phyloP scores from a whole-genome alignment of 805 yeast genomes.

The Huiozyma sinensis region DNA sequence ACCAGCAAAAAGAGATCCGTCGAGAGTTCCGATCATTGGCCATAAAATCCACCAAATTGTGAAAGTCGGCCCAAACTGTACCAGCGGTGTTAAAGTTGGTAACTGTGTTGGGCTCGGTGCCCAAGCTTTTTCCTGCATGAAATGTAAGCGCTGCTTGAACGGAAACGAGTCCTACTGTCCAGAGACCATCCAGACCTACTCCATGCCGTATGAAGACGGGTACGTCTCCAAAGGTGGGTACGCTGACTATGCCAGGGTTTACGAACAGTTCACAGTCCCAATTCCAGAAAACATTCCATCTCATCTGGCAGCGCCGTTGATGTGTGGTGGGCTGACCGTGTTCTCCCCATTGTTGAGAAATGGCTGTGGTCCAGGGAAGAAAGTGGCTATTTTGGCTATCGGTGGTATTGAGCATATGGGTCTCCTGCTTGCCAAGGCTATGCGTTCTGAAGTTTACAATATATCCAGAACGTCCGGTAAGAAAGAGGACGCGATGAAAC shows the following conservation, averaged over 20 bases:
- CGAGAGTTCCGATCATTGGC: too few species aligned
- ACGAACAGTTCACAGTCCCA: slow-evolving; percentile 52
- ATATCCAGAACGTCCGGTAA: slow-evolving; percentile 42
- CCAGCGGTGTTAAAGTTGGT: slow-evolving; percentile 42
- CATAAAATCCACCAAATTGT: too few species aligned
- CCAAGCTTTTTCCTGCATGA: slow-evolving; percentile 46
- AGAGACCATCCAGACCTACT: slow-evolving; percentile 39
- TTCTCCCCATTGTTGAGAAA: too few species aligned
- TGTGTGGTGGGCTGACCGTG: too few species aligned
- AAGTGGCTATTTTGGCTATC: slow-evolving; percentile 38
- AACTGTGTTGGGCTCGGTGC: slow-evolving; percentile 80
- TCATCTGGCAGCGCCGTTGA: too few species aligned
- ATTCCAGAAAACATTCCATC: too few species aligned
- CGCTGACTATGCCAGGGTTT: slow-evolving; percentile 51
- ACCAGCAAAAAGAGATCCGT: too few species aligned
- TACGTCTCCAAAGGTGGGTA: slow-evolving; percentile 53
- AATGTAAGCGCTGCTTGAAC: slow-evolving; percentile 48
- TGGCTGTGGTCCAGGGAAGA: too few species aligned
- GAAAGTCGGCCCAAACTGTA: slow-evolving; percentile 47
- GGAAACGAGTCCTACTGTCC: slow-evolving; percentile 51
- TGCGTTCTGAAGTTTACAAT: slow-evolving; percentile 51
- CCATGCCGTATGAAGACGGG: slow-evolving; percentile 35
- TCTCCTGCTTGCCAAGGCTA: slow-evolving; percentile 44
- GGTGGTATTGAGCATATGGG: slow-evolving; percentile 54
- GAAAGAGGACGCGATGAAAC: slow-evolving; percentile 37